Evolutionary conservation across 768 basidiomycete genomes (phyloP), one percentile per base, ranked within the genome.

Genomic region (Podaxis sp.): DNA sequence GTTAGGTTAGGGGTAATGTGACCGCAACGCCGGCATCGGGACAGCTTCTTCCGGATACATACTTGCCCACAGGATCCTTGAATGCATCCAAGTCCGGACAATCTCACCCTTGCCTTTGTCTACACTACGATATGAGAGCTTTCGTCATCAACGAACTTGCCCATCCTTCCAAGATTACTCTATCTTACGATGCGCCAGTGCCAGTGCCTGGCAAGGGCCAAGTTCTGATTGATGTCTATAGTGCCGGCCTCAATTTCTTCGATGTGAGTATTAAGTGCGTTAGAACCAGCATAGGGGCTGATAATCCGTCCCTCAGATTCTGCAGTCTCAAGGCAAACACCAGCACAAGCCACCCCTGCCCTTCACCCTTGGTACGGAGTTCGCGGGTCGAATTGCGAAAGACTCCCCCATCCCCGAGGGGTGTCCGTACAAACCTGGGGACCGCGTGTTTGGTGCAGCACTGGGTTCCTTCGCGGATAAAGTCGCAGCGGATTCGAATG

Each of bases 301-400:
- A 17, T 46, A 22, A 6, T 20, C 75, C 65, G 22, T 57, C 20
- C 8, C 65, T 60, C 65, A 91, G 87, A 93, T 94, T 66, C 77
- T 96, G 28, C 93, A 95, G 77, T 79, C 87, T 0, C 93, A 95
- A 74, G 95, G 95, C 53, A 95, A 91, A 78, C 91, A 96, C 72
- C 95, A 96, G 70, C 73, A 75, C 58, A 89, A 95, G 70, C 93
- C 92, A 0, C 84, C 91, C 0, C 80, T 93, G 41, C 96, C 96
- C 0, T 97, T 96, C 75, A 81, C 87, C 5, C 83, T 95, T 4
- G 95, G 95, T 15, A 79, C 84, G 40, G 92, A 99, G 73, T 91
- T 98, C 69, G 85, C 95, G 2, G 96, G 96, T 0, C 81, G 76
- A 60, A 87, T 99, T 64, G 80, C 90, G 7, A 65, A 69, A 15